Evolutionary conservation across 2,329 filamentous ascomycete species (phyloP).

Genomic region (Scorias spongiosa): DNA sequence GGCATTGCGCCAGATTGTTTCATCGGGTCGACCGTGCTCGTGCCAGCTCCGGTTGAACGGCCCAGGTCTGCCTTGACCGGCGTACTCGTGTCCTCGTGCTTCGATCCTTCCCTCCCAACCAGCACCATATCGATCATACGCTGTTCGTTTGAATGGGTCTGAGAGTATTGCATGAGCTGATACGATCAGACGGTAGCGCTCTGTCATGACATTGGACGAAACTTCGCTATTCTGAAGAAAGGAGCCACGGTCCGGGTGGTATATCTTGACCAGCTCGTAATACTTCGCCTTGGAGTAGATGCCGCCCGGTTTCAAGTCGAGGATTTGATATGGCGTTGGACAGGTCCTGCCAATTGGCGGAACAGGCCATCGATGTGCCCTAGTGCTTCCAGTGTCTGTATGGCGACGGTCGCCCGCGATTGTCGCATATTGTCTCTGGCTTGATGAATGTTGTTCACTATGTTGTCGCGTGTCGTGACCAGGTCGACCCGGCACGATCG

Average conservation of each 20-base stretch:
- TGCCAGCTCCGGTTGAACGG: constrained; percentile 20
- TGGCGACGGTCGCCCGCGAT: constrained; percentile 12
- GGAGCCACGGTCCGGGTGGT: constrained; percentile 60
- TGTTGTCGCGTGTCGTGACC: constrained; percentile 14
- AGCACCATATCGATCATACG: constrained; percentile 67
- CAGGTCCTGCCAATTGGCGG: constrained; percentile 23
- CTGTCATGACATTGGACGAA: constrained; percentile 45
- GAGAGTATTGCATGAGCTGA: constrained; percentile 80
- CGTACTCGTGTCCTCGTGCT: constrained; percentile 5
- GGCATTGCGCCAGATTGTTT: constrained; percentile 53
- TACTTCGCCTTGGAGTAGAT: constrained; percentile 73
- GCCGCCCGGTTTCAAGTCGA: constrained; percentile 44
- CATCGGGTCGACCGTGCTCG: constrained; percentile 9
- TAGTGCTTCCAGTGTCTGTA: constrained; percentile 9
- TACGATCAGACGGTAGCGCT: constrained; percentile 79
- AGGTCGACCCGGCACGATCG: constrained; percentile 18
- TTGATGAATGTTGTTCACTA: constrained; percentile 3
- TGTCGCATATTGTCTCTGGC: constrained; percentile 16
- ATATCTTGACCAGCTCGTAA: constrained; percentile 86
- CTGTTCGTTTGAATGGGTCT: constrained; percentile 58
- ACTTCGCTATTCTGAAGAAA: constrained; percentile 26
- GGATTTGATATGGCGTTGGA: constrained; percentile 84
- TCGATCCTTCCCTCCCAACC: constrained; percentile 53
- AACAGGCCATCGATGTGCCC: constrained; percentile 18
- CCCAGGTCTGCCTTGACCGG: constrained; percentile 12